These are phyloP conservation scores for Cyclotella cryptica DNA, from an alignment of 108 stramenopile species.

Conservation along the genomic window DNA sequence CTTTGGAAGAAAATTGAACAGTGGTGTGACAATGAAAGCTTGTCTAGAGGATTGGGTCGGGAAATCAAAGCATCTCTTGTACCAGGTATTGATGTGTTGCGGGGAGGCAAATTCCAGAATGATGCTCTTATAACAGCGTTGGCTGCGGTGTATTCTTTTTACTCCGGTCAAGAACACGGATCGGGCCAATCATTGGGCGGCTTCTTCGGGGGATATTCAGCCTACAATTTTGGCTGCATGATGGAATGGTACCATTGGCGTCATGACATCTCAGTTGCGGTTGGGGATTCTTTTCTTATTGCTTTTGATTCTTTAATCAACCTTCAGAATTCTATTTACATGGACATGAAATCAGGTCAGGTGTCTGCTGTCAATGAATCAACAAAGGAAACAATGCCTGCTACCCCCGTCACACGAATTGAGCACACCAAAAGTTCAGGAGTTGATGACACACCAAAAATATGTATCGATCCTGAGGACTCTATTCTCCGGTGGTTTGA, in stretches of 20 bases:
- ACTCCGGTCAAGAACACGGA: constrained; percentile 21
- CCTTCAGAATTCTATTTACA: not conserved
- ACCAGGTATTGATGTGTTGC: constrained; percentile 6
- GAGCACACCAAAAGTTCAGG: not conserved
- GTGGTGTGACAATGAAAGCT: constrained; percentile 41
- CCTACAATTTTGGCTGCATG: constrained; percentile 38
- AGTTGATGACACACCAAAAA: not conserved
- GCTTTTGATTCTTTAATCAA: not conserved
- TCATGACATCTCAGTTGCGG: not conserved
- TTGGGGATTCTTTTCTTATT: constrained; percentile 8
- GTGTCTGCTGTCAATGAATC: not conserved
- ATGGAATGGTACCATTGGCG: constrained; percentile 16
- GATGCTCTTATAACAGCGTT: constrained; percentile 29
- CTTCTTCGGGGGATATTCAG: constrained; percentile 63
- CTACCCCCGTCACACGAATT: not conserved
- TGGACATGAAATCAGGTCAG: constrained; percentile 16
- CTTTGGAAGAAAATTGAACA: constrained; percentile 56
- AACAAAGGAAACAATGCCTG: not conserved
- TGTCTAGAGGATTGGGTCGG: constrained; percentile 8
- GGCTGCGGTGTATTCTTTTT: constrained; percentile 40
- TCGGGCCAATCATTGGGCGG: constrained; percentile 20
- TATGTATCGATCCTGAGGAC: constrained; percentile 25
- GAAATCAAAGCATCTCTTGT: constrained; percentile 11
- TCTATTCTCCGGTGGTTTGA: constrained; percentile 60
- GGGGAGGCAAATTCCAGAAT: not conserved